phyloP scores from a whole-genome alignment of 768 basidiomycete species.

The Xanthoconium purpureum region DNA sequence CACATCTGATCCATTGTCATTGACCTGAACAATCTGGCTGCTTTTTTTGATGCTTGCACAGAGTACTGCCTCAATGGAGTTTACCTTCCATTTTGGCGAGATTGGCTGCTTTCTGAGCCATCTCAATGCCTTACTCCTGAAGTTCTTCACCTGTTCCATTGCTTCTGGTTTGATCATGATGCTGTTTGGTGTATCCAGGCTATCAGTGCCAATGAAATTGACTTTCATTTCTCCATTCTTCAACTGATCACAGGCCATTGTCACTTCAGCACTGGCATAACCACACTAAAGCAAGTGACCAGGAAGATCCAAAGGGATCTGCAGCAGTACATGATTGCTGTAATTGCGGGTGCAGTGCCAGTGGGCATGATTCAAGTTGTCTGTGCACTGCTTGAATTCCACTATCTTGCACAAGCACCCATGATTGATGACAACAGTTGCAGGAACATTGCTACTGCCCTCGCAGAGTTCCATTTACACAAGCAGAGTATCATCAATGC shows the following conservation, averaged over 20 bases:
- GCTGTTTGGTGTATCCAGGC: not conserved
- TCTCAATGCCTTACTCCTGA: not conserved
- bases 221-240: not conserved
- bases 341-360: not conserved
- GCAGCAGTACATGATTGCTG: not conserved
- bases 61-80: not conserved
- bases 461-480: not conserved
- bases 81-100: not conserved
- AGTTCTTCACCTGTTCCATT: not conserved
- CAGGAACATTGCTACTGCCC: not conserved
- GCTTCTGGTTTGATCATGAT: not conserved
- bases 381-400: not conserved
- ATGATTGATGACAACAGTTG: not conserved
- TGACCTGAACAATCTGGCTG: not conserved
- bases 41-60: not conserved
- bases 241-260: not conserved
- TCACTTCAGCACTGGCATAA: not conserved
- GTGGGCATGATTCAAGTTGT: not conserved
- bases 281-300: not conserved
- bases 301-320: not conserved
- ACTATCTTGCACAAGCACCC: not conserved
- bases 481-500: not conserved
- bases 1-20: not conserved
- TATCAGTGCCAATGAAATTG: not conserved
- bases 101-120: not conserved